A percentile compares a stretch with the other conserved stretches of the same genome.
Conservation (phyloP, 495 filamentous ascomycete genomes). For the Talaromyces stipitatus region DNA sequence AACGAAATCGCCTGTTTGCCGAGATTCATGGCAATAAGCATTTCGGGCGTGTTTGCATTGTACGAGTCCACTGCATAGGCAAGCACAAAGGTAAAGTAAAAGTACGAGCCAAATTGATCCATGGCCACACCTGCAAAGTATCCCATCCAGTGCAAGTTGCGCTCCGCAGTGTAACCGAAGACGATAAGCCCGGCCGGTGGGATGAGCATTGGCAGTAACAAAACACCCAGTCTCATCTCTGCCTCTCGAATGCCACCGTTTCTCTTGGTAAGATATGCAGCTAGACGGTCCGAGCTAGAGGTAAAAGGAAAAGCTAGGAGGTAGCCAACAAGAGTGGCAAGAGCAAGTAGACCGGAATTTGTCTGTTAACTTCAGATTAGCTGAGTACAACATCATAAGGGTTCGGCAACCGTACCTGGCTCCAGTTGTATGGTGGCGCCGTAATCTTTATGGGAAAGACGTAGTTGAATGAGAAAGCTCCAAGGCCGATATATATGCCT, state of each 20-base stretch:
- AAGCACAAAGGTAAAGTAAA: constrained; percentile 54
- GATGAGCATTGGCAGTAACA: constrained; percentile 46
- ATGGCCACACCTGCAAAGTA: constrained; percentile 48
- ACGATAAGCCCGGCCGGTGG: constrained; percentile 47
- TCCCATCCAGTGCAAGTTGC: constrained; percentile 46
- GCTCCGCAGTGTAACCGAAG: constrained; percentile 47
- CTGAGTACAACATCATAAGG: background rate
- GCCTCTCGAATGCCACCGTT: constrained; percentile 52
- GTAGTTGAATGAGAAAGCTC: constrained; percentile 51
- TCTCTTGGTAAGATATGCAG: constrained; percentile 44
- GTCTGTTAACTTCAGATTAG: constrained; percentile 20
- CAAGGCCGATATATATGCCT: constrained; percentile 51
- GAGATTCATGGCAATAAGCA: constrained; percentile 62
- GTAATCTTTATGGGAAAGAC: constrained; percentile 52
- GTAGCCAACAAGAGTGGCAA: constrained; percentile 46
- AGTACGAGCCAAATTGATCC: constrained; percentile 44
- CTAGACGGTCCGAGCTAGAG: constrained; percentile 46
- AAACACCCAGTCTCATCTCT: constrained; percentile 52
- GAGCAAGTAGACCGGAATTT: constrained; percentile 47
- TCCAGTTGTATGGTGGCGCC: constrained; percentile 51
- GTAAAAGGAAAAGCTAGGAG: constrained; percentile 49
- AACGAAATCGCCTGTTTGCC: constrained; percentile 60
- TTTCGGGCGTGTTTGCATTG: constrained; percentile 49
- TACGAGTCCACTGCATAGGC: constrained; percentile 55
- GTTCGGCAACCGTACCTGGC: constrained; percentile 11